Evolutionary conservation across 495 filamentous ascomycete species (phyloP), one percentile per base, ranked within the genome.

Genomic region (Aspergillus sclerotiicarbonarius): DNA sequence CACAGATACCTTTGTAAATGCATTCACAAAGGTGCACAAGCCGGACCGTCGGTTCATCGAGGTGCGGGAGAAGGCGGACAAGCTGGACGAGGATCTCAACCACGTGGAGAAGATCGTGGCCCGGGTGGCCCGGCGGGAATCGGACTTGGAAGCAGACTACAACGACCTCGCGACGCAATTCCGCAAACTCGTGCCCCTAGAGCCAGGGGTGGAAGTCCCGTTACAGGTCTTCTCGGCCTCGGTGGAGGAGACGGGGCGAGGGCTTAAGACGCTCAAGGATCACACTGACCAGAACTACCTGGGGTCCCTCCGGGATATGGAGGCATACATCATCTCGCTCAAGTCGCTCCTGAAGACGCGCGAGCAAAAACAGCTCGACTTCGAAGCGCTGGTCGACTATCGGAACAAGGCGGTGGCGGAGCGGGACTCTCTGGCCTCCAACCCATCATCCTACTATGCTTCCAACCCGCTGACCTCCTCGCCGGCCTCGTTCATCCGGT

Each of bases 351-450:
- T 98, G 66, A 96, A 96, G 76, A 89, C 89, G 6, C 87, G 94
- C 19, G 95, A 98, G 74, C 92, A 95, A 75, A 98, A 98, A 69
- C 94, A 98, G 68, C 87, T 98, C 43, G 94, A 98, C 73, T 96
- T 93, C 68, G 94, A 98, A 74, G 94, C 89, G 41, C 79, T 98
- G 30, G 96, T 91, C 19, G 93, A 96, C 65, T 98, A 98, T 71
- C 90, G 96, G 55, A 89, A 87, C 76, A 95, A 95, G 67, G 88
- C 90, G 2, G 88, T 89, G 8, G 75, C 83, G n/a, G 94, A 98
- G 67, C 86, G 93, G 44, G 95, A 98, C 72, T 82, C 82, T 30
- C 85, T 98, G 12, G 89, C 90, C 6, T 61, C 68, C 54, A 79
- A 79, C 39, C 76, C 76, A n/a, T 84, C 85, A 16, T 82, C 84